A percentile compares a stretch with the other conserved stretches of the same genome.
phyloP scores from a whole-genome alignment of 2,329 filamentous ascomycete species.

The Lecanoromycetidae sp. region DNA sequence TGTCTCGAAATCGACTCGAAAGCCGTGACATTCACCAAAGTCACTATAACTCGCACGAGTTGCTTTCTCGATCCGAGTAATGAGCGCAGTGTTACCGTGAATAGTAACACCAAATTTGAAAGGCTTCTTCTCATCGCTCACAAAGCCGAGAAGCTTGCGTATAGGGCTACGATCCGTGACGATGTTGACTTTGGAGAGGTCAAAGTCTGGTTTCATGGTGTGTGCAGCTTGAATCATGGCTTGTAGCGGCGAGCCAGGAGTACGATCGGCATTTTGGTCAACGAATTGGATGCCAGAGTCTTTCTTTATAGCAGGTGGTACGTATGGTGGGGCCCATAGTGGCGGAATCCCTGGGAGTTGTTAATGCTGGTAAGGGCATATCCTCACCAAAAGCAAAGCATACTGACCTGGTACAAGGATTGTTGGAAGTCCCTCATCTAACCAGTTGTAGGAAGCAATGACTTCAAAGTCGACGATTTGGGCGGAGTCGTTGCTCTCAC shows the following conservation, averaged over 20 bases:
- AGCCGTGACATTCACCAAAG: constrained; percentile 19
- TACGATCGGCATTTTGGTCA: constrained; percentile 24
- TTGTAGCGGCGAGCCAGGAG: constrained; percentile 21
- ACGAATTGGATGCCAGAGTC: constrained; percentile 19
- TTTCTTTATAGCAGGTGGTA: neutral
- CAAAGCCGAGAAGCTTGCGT: constrained; percentile 23
- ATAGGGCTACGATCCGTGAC: constrained; percentile 25
- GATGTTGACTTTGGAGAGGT: constrained; percentile 20
- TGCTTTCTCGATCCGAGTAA: constrained; percentile 23
- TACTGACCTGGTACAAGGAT: constrained; percentile 4
- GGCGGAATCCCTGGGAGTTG: constrained; percentile 1
- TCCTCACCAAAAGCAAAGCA: no score
- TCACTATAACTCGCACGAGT: constrained; percentile 13
- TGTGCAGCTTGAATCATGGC: constrained; percentile 21
- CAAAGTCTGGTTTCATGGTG: constrained; percentile 18
- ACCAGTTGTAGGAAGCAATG: constrained; percentile 10
- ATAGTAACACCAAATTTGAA: constrained; percentile 22
- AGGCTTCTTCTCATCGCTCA: constrained; percentile 18
- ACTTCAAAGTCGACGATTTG: neutral
- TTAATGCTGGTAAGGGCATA: neutral
- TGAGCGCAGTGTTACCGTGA: constrained; percentile 25
- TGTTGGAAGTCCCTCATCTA: neutral
- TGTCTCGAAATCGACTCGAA: constrained; percentile 25
- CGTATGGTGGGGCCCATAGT: neutral
- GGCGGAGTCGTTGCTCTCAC: no score